Evolutionary conservation across 176 grass and related monocot species (phyloP).

Genomic region (Thinopyrum elongatum): DNA sequence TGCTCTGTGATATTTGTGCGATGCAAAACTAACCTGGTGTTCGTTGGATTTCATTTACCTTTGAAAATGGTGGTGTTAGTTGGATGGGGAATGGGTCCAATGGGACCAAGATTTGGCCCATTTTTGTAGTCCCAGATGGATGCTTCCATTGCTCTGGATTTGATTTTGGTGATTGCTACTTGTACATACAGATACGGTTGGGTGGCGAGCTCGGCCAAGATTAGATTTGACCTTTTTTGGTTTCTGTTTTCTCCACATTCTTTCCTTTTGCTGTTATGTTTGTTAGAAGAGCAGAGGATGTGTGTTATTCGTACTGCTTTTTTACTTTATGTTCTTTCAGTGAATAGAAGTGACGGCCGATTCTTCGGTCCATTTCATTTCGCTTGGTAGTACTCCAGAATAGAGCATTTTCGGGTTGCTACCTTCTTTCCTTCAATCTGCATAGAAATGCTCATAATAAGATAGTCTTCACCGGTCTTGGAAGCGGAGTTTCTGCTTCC

Average conservation of each 20-base stretch:
- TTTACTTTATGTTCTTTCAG: slow-evolving; percentile 34
- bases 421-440: neutral
- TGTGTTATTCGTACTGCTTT: slow-evolving; percentile 35
- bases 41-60: neutral
- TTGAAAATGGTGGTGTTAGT: neutral
- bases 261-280: slow-evolving; percentile 27
- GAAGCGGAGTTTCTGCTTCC: no score
- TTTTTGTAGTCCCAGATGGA: neutral
- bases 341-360: slow-evolving; percentile 14
- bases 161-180: slow-evolving; percentile 4
- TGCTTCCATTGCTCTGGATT: neutral
- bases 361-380: slow-evolving; percentile 22
- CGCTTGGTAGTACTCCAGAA: neutral
- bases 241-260: slow-evolving; percentile 16
- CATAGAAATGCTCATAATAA: neutral
- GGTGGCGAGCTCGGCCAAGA: slow-evolving; percentile 19
- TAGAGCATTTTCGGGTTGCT: neutral
- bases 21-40: neutral
- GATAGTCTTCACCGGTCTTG: no score
- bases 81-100: neutral
- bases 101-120: slow-evolving; percentile 9
- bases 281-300: slow-evolving; percentile 32
- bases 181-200: neutral
- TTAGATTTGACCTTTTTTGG: slow-evolving; percentile 45
- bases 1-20: neutral